These are phyloP conservation scores for Alternaria alternata DNA, from an alignment of 2,329 filamentous ascomycete genomes.

Conservation along the genomic window DNA sequence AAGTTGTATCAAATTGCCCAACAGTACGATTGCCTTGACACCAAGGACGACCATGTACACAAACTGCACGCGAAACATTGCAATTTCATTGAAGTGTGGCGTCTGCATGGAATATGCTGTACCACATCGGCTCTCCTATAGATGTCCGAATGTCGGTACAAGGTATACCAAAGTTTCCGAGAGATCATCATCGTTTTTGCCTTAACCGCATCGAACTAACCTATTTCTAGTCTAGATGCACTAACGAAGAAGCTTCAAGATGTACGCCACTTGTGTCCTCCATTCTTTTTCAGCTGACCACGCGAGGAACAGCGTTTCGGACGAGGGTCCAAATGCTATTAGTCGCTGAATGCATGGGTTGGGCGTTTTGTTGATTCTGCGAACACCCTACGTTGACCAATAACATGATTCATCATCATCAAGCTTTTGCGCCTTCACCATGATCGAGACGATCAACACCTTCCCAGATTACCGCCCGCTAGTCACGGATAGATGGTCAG, in stretches of 20 bases:
- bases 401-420: background rate
- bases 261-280: slow-evolving; percentile 4
- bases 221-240: slow-evolving; percentile 11
- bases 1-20: background rate
- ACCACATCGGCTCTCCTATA: slow-evolving; percentile 15
- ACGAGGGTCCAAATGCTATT: background rate
- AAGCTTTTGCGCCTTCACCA: background rate
- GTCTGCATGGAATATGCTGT: slow-evolving; percentile 1
- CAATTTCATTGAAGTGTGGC: background rate
- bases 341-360: background rate
- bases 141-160: slow-evolving; percentile 9
- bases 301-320: background rate
- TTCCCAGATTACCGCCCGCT: background rate
- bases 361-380: background rate
- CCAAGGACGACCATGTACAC: background rate
- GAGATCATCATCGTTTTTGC: slow-evolving; percentile 7
- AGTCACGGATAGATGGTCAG: background rate
- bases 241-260: background rate
- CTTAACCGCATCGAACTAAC: slow-evolving; percentile 4
- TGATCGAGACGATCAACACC: background rate
- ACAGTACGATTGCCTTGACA: background rate
- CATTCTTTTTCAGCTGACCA: slow-evolving; percentile 1
- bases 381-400: background rate
- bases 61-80: background rate
- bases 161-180: slow-evolving; percentile 10